Evolutionary conservation across 306 rosid species (phyloP).

Genomic region (Trichosanthes cucumerina): DNA sequence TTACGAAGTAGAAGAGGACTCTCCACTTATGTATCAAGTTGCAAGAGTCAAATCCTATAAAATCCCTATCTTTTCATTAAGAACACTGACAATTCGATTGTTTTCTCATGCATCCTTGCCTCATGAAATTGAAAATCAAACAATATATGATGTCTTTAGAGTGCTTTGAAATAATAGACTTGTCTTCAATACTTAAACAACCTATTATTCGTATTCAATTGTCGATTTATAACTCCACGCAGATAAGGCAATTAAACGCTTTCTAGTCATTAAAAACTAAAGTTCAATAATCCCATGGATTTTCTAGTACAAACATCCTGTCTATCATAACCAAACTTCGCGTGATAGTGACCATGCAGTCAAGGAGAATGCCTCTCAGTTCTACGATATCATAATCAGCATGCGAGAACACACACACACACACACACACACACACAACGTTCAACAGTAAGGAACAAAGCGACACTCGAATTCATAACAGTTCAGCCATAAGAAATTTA

Average conservation of each 20-base stretch:
- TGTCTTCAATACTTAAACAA: neutral
- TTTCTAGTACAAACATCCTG: slow-evolving; percentile 4
- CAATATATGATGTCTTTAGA: neutral
- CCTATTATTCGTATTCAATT: neutral
- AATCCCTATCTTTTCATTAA: neutral
- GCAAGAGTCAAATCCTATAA: neutral
- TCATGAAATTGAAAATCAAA: neutral
- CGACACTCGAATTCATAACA: neutral
- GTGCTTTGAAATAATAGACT: neutral
- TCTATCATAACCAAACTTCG: neutral
- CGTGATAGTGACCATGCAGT: neutral
- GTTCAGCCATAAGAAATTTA: neutral
- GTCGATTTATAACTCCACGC: neutral
- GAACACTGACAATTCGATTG: neutral
- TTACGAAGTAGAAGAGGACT: neutral
- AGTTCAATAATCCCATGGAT: neutral
- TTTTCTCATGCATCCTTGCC: neutral
- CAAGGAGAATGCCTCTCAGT: neutral
- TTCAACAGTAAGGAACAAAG: neutral
- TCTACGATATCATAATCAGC: neutral
- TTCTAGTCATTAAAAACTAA: neutral
- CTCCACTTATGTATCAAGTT: neutral
- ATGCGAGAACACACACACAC: neutral
- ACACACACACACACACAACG: neutral
- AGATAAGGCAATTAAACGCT: neutral